Evolutionary conservation across 2,329 filamentous ascomycete species (phyloP).

Genomic region (Apiospora malaysiana): DNA sequence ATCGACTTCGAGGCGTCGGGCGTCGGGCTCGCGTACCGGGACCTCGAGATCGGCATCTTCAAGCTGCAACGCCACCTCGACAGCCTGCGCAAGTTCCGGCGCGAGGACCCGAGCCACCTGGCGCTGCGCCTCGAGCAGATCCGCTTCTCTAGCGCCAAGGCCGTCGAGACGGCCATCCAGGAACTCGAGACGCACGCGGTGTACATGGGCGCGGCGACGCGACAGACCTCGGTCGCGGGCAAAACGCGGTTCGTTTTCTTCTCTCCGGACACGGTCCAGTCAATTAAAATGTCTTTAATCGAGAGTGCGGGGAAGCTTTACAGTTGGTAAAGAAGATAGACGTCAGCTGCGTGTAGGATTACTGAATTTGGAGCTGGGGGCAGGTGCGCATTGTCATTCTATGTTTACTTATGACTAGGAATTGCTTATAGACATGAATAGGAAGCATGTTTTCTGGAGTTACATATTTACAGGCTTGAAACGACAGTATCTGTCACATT

Average conservation of each 20-base stretch:
- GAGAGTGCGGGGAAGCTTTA: not conserved
- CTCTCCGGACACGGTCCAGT: not conserved
- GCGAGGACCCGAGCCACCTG: not conserved
- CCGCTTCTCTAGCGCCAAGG: not conserved
- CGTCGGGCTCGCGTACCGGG: not conserved
- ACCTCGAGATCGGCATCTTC: not conserved
- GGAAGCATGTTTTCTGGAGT: no score
- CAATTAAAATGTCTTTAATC: not conserved
- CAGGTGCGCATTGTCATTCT: no score
- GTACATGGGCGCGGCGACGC: not conserved
- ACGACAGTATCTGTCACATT: no score
- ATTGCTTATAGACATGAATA: no score
- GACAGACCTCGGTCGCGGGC: no score
- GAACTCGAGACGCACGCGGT: not conserved
- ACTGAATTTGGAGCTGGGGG: no score
- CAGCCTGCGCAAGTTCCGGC: not conserved
- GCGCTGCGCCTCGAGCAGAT: not conserved
- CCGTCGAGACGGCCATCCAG: not conserved
- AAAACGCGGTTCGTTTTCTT: not conserved
- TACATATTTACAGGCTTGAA: no score
- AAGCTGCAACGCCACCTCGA: not conserved
- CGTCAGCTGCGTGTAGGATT: no score
- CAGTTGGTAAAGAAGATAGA: not conserved
- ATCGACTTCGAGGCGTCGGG: not conserved
- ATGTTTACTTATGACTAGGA: no score